Percentiles rank a stretch among this genome's conserved stretches.
Conservation (phyloP, 495 filamentous ascomycete genomes). For the Penicillium roqueforti region DNA sequence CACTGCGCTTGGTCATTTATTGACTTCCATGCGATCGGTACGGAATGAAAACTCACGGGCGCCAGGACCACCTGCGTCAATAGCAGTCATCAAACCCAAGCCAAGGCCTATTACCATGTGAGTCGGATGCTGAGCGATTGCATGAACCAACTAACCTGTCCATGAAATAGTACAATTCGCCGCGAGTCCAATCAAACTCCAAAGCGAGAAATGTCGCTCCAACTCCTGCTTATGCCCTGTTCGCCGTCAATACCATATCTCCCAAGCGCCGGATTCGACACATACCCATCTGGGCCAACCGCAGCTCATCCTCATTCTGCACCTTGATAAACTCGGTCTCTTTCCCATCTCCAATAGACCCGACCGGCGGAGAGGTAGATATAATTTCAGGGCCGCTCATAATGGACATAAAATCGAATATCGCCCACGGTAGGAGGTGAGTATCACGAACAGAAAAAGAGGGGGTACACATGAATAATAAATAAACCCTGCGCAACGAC, state of each 20-base stretch:
- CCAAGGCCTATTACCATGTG: conserved; percentile 26
- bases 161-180: conserved; percentile 42
- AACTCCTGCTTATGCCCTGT: conserved; percentile 41
- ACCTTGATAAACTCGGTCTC: conserved; percentile 13
- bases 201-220: conserved; percentile 37
- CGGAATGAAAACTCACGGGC: conserved; percentile 21
- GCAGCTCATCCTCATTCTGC: conserved; percentile 35
- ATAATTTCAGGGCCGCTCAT: conserved; percentile 14
- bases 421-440: background rate
- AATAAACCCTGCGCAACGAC: background rate
- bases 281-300: conserved; percentile 42
- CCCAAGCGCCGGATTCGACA: background rate
- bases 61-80: conserved; percentile 39
- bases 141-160: conserved; percentile 25
- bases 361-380: background rate
- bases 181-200: conserved; percentile 39
- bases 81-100: conserved; percentile 35
- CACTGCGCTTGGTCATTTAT: conserved; percentile 13
- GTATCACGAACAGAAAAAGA: background rate
- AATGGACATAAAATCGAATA: background rate
- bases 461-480: background rate
- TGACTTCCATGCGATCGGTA: background rate
- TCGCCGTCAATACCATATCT: background rate
- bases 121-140: background rate
- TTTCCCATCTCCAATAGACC: background rate